Base-by-base conservation (phyloP, 1,139 yeast genomes). In the Kodamaea fungicola region DNA sequence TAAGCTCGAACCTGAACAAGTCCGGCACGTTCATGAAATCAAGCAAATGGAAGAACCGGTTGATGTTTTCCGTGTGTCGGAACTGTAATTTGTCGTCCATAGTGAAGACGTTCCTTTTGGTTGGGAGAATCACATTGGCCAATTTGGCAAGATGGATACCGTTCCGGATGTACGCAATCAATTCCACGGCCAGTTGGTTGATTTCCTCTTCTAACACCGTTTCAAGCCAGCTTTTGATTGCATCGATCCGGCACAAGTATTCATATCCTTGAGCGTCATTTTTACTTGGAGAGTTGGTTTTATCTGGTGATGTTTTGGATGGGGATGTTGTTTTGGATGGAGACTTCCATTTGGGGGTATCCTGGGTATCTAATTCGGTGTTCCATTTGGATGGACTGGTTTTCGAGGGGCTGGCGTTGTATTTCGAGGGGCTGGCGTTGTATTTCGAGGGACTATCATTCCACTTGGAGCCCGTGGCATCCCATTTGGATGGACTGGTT, bases 51-150 rank as follows among this genome's bases (percentile, higher is more conserved):
- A 92, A 83, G 59, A 92, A 92, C 22, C 83, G 72, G 54, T 89
- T 88, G 52, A 92, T 92, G 54, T 92, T 92, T 56, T 94, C 97
- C 0, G 96, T 88, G 57, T 89, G 96, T 44, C 86, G 79, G 66
- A 87, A 92, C 56, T 88, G 95, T 31, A 88, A 67, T 41, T 76
- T 78, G 8, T 67, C 47, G 33, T 76, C 79, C 41, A 65, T 62
- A 12, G 58, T 51, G 43, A 66, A 70, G 2, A 71, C 73, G 5
- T 55, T 48, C 37, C 64, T 73, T 9, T 80, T 84, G 3, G 79
- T 62, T 0, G 97, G 95, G 32, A 85, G 78, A 37, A 92, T 80
- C 3, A 70, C 74, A 47, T 79, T 76, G 4, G 95, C 81, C 28
- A 92, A 62, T 52, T 85, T 82, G 2, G 97, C 97, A 33, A 92